Conservation (phyloP, 2,329 filamentous ascomycete species). For the Botrytis sinoallii region DNA sequence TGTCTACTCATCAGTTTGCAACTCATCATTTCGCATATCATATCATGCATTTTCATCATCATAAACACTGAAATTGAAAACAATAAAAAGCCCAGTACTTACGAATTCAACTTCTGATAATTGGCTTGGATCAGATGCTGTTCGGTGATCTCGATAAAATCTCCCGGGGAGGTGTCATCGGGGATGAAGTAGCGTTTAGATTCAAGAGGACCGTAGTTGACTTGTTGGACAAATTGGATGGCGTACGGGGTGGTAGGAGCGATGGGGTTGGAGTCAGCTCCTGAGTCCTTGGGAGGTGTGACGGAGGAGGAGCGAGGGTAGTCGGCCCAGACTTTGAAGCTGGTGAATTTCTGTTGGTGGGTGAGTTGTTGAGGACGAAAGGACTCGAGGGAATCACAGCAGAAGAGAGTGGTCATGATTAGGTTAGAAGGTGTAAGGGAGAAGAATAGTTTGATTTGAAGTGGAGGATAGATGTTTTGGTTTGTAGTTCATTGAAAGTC, state of each 20-base stretch:
- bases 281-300: neutral
- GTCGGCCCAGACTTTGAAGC: neutral
- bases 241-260: slow-evolving; percentile 25
- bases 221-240: slow-evolving; percentile 45
- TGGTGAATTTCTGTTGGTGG: slow-evolving; percentile 1
- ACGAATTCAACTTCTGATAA: slow-evolving; percentile 47
- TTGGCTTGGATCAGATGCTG: slow-evolving; percentile 42
- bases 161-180: slow-evolving; percentile 3
- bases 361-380: neutral
- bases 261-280: neutral
- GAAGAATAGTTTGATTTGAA: neutral
- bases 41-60: neutral
- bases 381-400: neutral
- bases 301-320: neutral
- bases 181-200: slow-evolving; percentile 44
- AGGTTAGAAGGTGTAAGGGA: neutral
- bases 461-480: too few species aligned
- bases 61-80: neutral
- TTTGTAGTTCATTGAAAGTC: neutral
- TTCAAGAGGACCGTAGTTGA: slow-evolving; percentile 46
- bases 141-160: slow-evolving; percentile 41
- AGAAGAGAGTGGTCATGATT: slow-evolving; percentile 5
- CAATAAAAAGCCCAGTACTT: slow-evolving; percentile 23
- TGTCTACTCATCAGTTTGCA: slow-evolving; percentile 24
- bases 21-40: neutral